Evolutionary conservation across 345 rosid species (phyloP), one percentile per base, ranked within the genome.

Genomic region (Populus pruinosa): DNA sequence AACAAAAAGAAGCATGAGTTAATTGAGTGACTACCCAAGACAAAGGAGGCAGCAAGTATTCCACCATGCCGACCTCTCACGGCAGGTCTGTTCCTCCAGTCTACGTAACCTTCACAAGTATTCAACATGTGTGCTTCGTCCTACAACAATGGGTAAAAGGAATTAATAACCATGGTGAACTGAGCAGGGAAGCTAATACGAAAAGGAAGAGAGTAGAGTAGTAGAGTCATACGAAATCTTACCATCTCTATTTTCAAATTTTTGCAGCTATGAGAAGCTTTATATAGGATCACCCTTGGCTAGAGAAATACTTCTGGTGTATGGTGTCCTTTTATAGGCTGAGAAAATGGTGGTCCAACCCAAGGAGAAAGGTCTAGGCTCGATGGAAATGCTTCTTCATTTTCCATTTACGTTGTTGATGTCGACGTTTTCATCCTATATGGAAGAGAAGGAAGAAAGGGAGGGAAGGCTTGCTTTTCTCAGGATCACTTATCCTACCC

Each of bases 21-120:
- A 2, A 70, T 56, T 62, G 27, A 29, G 12, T 77, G 79, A 90
- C 75, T 18, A 92, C 94, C 91, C 82, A 93, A 82, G 81, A 90
- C 90, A 67, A 91, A 93, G 71, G 91, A 89, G 68, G 96, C 93
- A 35, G 94, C 94, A 69, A 83, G 88, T 89, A 86, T 89, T 87
- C 98, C 94, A 11, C 98, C 98, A 62, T 93, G 94, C 69, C 79
- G 85, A 70, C 89, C 89, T 80, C 84, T 86, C 49, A 80, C 55
- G 49, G 93, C 93, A 13, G 93, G 91, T 75, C 82, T 87, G 70
- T 87, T 87, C 84, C 87, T 83, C 94, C 98, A 93, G 74, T 93
- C 90, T 68, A 86, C 78, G 62, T 89, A 90, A 49, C 93, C 93
- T 77, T 89, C 88, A 91, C 91, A 87, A 63, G 62, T 67, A 47